phyloP scores from a whole-genome alignment of 1,284 basidiomycete genomes.

The Ustilago shanxiensis region DNA sequence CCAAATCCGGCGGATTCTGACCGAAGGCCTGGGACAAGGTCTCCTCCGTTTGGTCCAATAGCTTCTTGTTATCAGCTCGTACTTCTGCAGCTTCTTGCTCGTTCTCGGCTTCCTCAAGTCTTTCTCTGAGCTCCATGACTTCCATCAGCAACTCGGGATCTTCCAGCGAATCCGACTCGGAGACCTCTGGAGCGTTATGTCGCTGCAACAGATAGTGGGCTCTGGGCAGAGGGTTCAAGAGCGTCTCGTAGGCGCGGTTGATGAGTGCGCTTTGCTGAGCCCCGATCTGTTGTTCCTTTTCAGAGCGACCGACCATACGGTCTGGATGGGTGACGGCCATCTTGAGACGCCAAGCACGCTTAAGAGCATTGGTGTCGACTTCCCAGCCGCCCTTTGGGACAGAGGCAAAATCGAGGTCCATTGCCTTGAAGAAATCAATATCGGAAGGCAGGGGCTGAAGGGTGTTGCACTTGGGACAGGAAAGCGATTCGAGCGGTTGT shows the following conservation, averaged over 20 bases:
- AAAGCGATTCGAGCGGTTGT: slow-evolving; percentile 48
- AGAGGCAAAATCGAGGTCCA: slow-evolving; percentile 50
- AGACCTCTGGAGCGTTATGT: slow-evolving; percentile 29
- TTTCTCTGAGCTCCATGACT: slow-evolving; percentile 67
- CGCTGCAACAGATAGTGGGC: slow-evolving; percentile 62
- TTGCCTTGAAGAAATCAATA: slow-evolving; percentile 59
- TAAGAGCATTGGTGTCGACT: slow-evolving; percentile 54
- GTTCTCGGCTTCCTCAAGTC: slow-evolving; percentile 56
- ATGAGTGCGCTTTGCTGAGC: slow-evolving; percentile 64
- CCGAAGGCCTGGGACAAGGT: slow-evolving; percentile 55
- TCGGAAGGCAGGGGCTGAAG: slow-evolving; percentile 58
- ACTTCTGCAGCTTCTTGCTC: slow-evolving; percentile 60
- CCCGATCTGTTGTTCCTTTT: slow-evolving; percentile 63
- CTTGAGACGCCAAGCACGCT: slow-evolving; percentile 60
- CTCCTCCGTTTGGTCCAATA: slow-evolving; percentile 41
- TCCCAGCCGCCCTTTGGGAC: slow-evolving; percentile 59
- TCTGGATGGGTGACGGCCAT: slow-evolving; percentile 67
- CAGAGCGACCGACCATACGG: slow-evolving; percentile 57
- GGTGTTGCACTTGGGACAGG: slow-evolving; percentile 50
- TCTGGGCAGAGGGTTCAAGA: slow-evolving; percentile 58
- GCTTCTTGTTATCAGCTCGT: slow-evolving; percentile 43
- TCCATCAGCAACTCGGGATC: slow-evolving; percentile 66
- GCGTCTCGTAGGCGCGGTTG: slow-evolving; percentile 68
- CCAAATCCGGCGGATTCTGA: slow-evolving; percentile 40
- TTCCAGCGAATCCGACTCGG: slow-evolving; percentile 60